These are phyloP conservation scores for Powellomyces hirtus DNA, from an alignment of 192 early-diverging fungal genomes.

Conservation along the genomic window DNA sequence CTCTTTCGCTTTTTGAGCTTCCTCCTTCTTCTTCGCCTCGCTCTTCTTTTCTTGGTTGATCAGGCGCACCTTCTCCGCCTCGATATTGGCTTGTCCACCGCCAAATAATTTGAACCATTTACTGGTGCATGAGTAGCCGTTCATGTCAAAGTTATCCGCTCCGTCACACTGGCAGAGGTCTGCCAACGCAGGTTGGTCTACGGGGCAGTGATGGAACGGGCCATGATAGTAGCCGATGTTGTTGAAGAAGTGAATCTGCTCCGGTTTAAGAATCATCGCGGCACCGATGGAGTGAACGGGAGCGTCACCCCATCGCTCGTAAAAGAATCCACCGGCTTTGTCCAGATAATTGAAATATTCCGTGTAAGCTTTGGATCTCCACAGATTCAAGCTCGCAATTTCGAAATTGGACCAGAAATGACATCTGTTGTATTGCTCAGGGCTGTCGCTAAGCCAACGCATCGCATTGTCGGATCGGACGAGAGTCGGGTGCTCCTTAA, in stretches of 20 bases:
- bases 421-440: slow-evolving; percentile 61
- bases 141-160: slow-evolving; percentile 13
- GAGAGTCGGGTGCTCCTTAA: slow-evolving; percentile 5
- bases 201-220: slow-evolving; percentile 71
- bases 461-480: slow-evolving; percentile 16
- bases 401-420: slow-evolving; percentile 91
- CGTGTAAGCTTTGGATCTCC: slow-evolving; percentile 62
- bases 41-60: neutral
- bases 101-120: slow-evolving; percentile 17
- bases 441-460: slow-evolving; percentile 20
- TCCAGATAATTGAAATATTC: slow-evolving; percentile 75
- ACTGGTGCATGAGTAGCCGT: slow-evolving; percentile 9
- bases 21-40: neutral
- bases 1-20: neutral
- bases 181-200: slow-evolving; percentile 30
- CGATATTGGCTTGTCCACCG: slow-evolving; percentile 1
- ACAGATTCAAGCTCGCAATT: slow-evolving; percentile 73
- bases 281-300: slow-evolving; percentile 71
- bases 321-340: slow-evolving; percentile 80
- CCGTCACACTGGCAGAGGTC: slow-evolving; percentile 15
- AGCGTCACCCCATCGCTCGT: slow-evolving; percentile 77
- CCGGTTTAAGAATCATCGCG: slow-evolving; percentile 53
- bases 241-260: slow-evolving; percentile 71
- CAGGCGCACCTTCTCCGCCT: slow-evolving; percentile 4
- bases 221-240: slow-evolving; percentile 73